Evolutionary conservation across 2,329 filamentous ascomycete genomes (phyloP).

Genomic region (Zopfia rhizophila): DNA sequence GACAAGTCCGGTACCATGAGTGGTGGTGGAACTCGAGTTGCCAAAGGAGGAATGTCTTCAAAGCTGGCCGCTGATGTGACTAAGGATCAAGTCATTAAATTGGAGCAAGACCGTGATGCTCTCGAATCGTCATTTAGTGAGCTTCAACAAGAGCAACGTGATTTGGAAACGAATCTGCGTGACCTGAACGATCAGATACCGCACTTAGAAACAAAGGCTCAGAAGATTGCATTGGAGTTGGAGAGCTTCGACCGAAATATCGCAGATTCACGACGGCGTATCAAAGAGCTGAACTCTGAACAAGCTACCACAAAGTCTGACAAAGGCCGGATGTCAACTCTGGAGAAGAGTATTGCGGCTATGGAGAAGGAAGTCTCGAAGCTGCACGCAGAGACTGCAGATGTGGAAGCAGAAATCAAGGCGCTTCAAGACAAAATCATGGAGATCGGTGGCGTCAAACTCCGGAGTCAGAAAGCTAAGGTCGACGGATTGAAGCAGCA

Average conservation of each 20-base stretch:
- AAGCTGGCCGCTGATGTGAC: constrained; percentile 88
- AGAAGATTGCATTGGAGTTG: constrained; percentile 89
- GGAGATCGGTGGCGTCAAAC: constrained; percentile 94
- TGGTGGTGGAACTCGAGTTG: constrained; percentile 90
- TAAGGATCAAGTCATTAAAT: constrained; percentile 87
- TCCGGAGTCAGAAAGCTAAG: constrained; percentile 88
- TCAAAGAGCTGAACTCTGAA: constrained; percentile 84
- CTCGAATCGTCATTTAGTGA: constrained; percentile 84
- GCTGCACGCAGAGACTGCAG: constrained; percentile 85
- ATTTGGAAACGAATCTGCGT: constrained; percentile 78
- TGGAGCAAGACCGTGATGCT: constrained; percentile 86
- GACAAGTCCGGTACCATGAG: constrained; percentile 99
- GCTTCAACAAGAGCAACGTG: constrained; percentile 85
- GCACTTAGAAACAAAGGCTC: constrained; percentile 85
- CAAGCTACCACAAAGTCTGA: constrained; percentile 84
- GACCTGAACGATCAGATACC: constrained; percentile 82
- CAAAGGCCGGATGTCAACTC: constrained; percentile 73
- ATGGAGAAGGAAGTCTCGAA: constrained; percentile 82
- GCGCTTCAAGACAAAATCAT: constrained; percentile 95
- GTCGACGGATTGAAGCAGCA: constrained; percentile 87
- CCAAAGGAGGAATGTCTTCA: constrained; percentile 95
- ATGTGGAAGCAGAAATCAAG: constrained; percentile 93
- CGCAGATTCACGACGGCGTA: constrained; percentile 81
- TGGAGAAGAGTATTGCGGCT: constrained; percentile 81
- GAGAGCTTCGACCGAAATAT: constrained; percentile 88